A percentile compares a stretch with the other conserved stretches of the same genome.
These are phyloP conservation scores for Cucumis sativus DNA, from an alignment of 306 rosid genomes.

Conservation along the genomic window DNA sequence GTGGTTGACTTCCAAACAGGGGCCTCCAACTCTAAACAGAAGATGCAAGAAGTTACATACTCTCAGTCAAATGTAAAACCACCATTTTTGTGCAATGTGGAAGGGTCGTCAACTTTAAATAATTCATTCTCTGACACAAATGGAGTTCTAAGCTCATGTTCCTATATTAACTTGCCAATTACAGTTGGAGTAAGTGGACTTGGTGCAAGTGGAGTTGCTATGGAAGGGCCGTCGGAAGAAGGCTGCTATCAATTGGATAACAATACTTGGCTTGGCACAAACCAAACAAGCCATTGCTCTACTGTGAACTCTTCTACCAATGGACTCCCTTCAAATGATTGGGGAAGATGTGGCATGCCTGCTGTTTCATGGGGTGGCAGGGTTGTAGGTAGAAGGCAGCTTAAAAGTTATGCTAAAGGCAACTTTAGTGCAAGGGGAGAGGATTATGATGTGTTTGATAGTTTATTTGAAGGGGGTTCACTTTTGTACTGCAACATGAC, in stretches of 20 bases:
- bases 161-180: constrained; percentile 45
- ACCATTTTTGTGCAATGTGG: constrained; percentile 43
- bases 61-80: constrained; percentile 45
- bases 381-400: constrained; percentile 68
- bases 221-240: constrained; percentile 91
- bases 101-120: constrained; percentile 49
- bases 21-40: constrained; percentile 43
- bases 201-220: constrained; percentile 42
- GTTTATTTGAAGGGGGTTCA: constrained; percentile 90
- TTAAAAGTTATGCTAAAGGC: constrained; percentile 49
- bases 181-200: constrained; percentile 41
- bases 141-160: constrained; percentile 40
- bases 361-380: constrained; percentile 80
- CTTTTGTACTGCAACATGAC: constrained; percentile 90
- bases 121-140: constrained; percentile 34
- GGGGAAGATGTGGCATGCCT: constrained; percentile 74
- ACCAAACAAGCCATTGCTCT: constrained; percentile 56
- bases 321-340: constrained; percentile 53
- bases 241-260: constrained; percentile 62
- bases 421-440: constrained; percentile 47
- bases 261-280: constrained; percentile 50
- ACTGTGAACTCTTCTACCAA: constrained; percentile 49
- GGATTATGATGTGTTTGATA: constrained; percentile 70
- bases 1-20: constrained; percentile 38
- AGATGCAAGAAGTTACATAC: constrained; percentile 36